Evolutionary conservation across 306 rosid species (phyloP), one percentile per base, ranked within the genome.

Genomic region (Bauhinia variegata): DNA sequence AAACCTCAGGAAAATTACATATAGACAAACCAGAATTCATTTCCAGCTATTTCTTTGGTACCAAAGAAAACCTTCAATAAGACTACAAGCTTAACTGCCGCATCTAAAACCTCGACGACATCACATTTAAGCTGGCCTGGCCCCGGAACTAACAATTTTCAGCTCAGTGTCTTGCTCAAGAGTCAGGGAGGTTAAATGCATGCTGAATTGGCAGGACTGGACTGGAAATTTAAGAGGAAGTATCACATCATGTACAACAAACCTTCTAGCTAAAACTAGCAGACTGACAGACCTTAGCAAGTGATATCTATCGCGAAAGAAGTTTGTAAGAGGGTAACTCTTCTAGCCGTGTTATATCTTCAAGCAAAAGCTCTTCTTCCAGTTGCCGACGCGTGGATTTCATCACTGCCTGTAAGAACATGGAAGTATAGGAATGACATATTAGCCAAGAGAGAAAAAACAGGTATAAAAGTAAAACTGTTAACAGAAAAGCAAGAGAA

Each of bases 321-420:
- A 93, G 96, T 76, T 75, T 50, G 70, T 93, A 93, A 11, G 96
- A 90, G 43, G 97, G 96, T 77, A 93, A 66, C 70, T 93, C 96
- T 78, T 93, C 99, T 15, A 88, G 96, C 70, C 85, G 76, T 63
- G 80, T 65, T 69, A 88, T 63, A 36, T 86, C 97, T 67, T 88
- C 96, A 16, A 79, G 78, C 74, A 90, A 75, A 71, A 93, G 96
- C 83, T 93, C 99, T 70, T 88, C 90, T 85, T 93, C 99, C 75
- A 93, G 86, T 70, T 86, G 96, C 11, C 89, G 92, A 28, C 96
- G 95, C 13, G 99, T 93, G 15, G 96, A 73, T 75, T 93, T 93
- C 99, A 93, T 93, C 75, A 93, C 97, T 31, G 95, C 75, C 97
- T 93, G 89, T 83, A 67, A 63, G 34, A 70, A 55, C 65, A 68